Conservation (phyloP, 768 basidiomycete species). For the Leccinum sublutescens region DNA sequence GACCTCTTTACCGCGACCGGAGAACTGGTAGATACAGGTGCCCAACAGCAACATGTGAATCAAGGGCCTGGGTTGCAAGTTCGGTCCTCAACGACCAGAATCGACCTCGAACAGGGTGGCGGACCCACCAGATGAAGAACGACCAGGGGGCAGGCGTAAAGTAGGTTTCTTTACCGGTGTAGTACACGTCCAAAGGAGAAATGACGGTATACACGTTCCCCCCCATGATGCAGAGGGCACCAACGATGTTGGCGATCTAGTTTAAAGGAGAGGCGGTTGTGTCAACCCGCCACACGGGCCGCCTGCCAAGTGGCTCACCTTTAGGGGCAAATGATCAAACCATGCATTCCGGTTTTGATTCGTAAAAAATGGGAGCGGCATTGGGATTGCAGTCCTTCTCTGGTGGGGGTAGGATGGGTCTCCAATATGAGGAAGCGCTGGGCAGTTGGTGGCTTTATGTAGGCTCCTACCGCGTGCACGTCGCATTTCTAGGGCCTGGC, state of each 20-base stretch:
- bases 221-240: slow-evolving; percentile 55
- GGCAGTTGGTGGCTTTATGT: slow-evolving; percentile 24
- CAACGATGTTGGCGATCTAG: slow-evolving; percentile 54
- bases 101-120: no score
- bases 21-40: slow-evolving; percentile 61
- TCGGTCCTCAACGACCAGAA: not conserved
- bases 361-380: slow-evolving; percentile 26
- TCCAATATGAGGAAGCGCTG: slow-evolving; percentile 13
- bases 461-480: slow-evolving; percentile 24
- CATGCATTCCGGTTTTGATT: slow-evolving; percentile 33
- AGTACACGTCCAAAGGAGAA: slow-evolving; percentile 49
- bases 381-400: slow-evolving; percentile 3
- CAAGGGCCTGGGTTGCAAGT: slow-evolving; percentile 41
- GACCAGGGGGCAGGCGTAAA: slow-evolving; percentile 64
- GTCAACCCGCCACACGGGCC: slow-evolving; percentile 4
- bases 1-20: slow-evolving; percentile 50
- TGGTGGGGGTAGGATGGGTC: slow-evolving; percentile 14
- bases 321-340: slow-evolving; percentile 52
- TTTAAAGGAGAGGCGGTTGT: slow-evolving; percentile 2
- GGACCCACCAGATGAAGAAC: slow-evolving; percentile 56
- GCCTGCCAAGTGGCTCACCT: slow-evolving; percentile 36
- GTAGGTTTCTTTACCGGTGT: slow-evolving; percentile 57
- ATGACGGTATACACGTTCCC: slow-evolving; percentile 62
- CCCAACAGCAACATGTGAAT: slow-evolving; percentile 69
- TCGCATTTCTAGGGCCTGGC: slow-evolving; percentile 25